Evolutionary conservation across 1,284 basidiomycete species (phyloP), one percentile per base, ranked within the genome.

Genomic region (Pulchroboletus neoregius): DNA sequence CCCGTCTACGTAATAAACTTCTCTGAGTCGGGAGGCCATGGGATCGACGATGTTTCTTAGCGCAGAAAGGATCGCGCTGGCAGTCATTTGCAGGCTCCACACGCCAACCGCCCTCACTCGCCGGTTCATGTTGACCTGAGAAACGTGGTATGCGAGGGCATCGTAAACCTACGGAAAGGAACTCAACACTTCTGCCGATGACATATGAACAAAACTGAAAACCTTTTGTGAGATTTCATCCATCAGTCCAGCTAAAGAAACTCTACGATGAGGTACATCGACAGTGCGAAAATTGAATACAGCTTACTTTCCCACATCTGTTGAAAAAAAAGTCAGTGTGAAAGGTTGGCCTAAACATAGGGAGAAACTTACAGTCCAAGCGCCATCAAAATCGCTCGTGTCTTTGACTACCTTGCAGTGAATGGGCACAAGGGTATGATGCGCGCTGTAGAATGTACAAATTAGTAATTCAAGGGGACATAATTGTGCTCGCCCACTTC

Each of bases 71-170:
- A 87, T 72, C 13, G 78, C 79, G 43, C 78, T 78, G 1, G 84
- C 80, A 5, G 86, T 85, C 71, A 84, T 78, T 62, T 88, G 85
- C 36, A 89, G 69, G 49, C 80, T 84, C 89, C 89, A 91, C 12
- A 91, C 70, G 48, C 89, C 84, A 53, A 97, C 92, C 6, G 85
- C 87, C 65, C 84, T 87, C 57, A 95, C 79, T 12, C 93, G 81
- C 48, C 87, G 81, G 60, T 91, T 88, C 74, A 94, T 88, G 56
- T 91, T 87, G 12, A 80, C 82, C 58, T 92, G 87, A 1, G 84
- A 83, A 51, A 95, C 94, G 66, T 97, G 94, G 64, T 92, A 83
- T 2, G 93, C 93, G 50, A 97, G 78, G 7, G 94, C 94, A 45
- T 90, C 87, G 65, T 95, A 94, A 22, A 84, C 84, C 81, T 89